Evolutionary conservation across 805 yeast genomes (phyloP).

Genomic region (Wickerhamomyces bovis): DNA sequence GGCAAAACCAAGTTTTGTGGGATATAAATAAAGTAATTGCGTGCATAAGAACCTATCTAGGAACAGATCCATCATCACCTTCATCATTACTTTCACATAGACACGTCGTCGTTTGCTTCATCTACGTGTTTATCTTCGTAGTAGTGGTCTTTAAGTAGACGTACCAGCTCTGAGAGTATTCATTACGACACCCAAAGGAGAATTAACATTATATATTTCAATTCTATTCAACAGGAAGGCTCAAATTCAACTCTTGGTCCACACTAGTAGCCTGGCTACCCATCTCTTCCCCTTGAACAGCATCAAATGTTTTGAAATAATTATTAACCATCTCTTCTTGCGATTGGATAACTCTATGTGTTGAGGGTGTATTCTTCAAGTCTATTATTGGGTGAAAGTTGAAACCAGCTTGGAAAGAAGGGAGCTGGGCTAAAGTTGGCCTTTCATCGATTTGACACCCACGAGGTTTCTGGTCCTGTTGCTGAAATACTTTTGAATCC

Average conservation of each 20-base stretch:
- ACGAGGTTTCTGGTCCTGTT: not conserved
- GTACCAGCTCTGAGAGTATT: too few species aligned
- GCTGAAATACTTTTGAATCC: not conserved
- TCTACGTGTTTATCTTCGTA: too few species aligned
- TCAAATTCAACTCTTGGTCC: not conserved
- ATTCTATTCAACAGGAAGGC: not conserved
- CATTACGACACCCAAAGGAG: too few species aligned
- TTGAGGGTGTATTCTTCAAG: not conserved
- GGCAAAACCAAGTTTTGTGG: slow-evolving; percentile 36
- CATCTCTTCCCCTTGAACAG: slow-evolving; percentile 1
- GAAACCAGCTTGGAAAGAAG: not conserved
- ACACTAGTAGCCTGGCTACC: not conserved
- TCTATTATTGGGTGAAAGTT: not conserved
- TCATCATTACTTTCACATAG: too few species aligned
- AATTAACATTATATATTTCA: too few species aligned
- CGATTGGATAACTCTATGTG: not conserved
- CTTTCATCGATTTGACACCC: not conserved
- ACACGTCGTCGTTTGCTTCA: too few species aligned
- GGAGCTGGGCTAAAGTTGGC: not conserved
- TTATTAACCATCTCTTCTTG: not conserved
- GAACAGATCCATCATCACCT: too few species aligned
- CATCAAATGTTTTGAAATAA: slow-evolving; percentile 7
- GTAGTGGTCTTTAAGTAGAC: too few species aligned
- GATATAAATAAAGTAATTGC: not conserved
- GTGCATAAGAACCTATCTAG: too few species aligned